Evolutionary conservation across 257 asterid genomes (phyloP).

Genomic region (Solanum tarijense): DNA sequence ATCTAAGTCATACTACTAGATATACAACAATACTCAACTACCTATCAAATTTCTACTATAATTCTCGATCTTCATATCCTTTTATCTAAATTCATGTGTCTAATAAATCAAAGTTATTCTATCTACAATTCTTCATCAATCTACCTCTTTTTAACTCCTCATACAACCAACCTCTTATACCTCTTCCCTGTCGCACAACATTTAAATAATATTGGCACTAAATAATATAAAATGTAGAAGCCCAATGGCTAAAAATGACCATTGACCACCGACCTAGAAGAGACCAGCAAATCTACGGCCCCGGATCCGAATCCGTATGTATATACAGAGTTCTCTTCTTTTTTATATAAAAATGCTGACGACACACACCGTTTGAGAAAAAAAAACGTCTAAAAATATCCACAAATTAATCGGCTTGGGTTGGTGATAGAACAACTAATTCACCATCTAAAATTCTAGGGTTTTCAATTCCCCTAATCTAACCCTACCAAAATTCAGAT

Average conservation of each 20-base stretch:
- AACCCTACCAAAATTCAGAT: not conserved
- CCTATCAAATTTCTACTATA: rapidly evolving
- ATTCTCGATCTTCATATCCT: rapidly evolving
- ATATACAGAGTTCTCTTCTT: not conserved
- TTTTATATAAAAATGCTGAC: not conserved
- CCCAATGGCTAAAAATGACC: not conserved
- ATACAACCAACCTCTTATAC: not conserved
- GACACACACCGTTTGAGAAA: not conserved
- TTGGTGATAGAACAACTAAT: not conserved
- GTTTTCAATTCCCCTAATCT: not conserved
- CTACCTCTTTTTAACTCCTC: not conserved
- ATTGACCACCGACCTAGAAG: not conserved
- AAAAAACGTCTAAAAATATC: not conserved
- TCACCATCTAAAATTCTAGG: not conserved
- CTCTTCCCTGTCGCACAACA: not conserved
- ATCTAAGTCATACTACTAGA: not conserved
- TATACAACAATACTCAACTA: rapidly evolving
- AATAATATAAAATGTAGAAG: not conserved
- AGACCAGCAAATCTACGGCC: not conserved
- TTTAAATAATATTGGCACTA: not conserved
- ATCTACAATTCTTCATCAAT: not conserved
- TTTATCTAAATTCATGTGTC: rapidly evolving
- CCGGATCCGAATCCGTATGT: not conserved
- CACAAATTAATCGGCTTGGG: not conserved
- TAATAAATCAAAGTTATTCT: too few species aligned